Conservation (phyloP, 1,139 yeast species). For the Citeromyces siamensis region DNA sequence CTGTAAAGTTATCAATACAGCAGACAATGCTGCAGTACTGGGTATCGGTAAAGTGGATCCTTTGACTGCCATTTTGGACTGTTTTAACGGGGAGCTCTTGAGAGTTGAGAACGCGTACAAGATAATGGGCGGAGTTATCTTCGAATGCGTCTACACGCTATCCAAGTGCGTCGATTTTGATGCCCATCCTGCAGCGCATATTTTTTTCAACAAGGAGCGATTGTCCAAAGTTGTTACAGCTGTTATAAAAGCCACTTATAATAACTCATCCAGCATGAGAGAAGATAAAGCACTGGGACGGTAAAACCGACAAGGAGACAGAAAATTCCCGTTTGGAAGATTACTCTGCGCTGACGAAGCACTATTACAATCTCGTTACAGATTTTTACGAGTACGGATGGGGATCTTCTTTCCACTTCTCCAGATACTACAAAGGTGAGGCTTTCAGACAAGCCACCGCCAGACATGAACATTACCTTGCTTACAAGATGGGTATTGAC, state of each 20-base stretch:
- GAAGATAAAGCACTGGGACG: slow-evolving; percentile 95
- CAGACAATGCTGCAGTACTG: too few species aligned
- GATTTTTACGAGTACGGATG: slow-evolving; percentile 98
- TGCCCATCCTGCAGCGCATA: slow-evolving; percentile 11
- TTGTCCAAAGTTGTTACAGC: slow-evolving; percentile 22
- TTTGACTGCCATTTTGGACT: slow-evolving; percentile 29
- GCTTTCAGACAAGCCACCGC: slow-evolving; percentile 92
- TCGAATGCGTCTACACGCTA: slow-evolving; percentile 27
- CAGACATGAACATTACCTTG: slow-evolving; percentile 94
- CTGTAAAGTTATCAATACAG: too few species aligned
- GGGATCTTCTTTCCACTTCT: slow-evolving; percentile 99
- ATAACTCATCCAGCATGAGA: slow-evolving; percentile 72
- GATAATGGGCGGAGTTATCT: slow-evolving; percentile 23
- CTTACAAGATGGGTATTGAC: slow-evolving; percentile 69
- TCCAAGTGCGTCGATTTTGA: slow-evolving; percentile 16
- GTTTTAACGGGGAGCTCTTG: slow-evolving; percentile 28
- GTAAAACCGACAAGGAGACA: slow-evolving; percentile 61
- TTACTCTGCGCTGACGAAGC: slow-evolving; percentile 86
- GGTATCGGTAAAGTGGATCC: too few species aligned
- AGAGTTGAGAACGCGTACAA: slow-evolving; percentile 18
- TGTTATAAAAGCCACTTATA: slow-evolving; percentile 29
- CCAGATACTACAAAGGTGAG: slow-evolving; percentile 89
- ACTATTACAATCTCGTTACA: slow-evolving; percentile 92
- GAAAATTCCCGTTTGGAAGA: slow-evolving; percentile 69
- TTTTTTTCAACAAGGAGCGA: slow-evolving; percentile 14